Base-by-base conservation (phyloP, 352 stramenopile genomes). In the Lagenidium giganteum region DNA sequence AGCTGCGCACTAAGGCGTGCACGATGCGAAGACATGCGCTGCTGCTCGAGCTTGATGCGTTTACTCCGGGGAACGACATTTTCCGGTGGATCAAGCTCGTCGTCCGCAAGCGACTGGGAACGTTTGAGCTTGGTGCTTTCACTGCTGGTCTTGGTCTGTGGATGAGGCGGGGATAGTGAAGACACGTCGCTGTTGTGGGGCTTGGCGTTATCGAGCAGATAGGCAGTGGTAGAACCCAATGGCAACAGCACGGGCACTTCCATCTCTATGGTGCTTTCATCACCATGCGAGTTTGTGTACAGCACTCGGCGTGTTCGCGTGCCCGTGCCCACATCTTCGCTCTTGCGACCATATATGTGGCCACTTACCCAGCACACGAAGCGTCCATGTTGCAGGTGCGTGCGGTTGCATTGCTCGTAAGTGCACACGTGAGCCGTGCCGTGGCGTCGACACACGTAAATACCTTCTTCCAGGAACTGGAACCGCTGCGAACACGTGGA, bases 301-400 rank as follows among this genome's bases (percentile, higher is more conserved):
- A 86, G 42, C 12, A 90, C 28, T 24, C 68, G 63, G 21, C 78
- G 72, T 13, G 57, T 81, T 39, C 78, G 63, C 13, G 73, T 68
- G n/a, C 70, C 70, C 1, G 78, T 90, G 7, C 78, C 78, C 11
- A 54, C 65, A 50, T 72, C 60, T 60, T 87, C 72, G 5, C 55
- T 58, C 36, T 86, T 76, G 35, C 62, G 42, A 5, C 78, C 78
- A 57, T 87, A 90, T n/a, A 80, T 21, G 13, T 63, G 63, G 1
- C 61, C 51, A 12, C 72, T 90, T 14, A 84, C 64, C 74, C 72
- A 87, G 42, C 78, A 90, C 39, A 87, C 54, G 46, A 87, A 90
- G 30, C 63, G 60, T 5, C 70, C 69, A 33, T 64, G 41, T 9
- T 48, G 55, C 7, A 90, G 41, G 29, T 83, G 49, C 31, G 85